Evolutionary conservation across 2,329 filamentous ascomycete genomes (phyloP).

Genomic region (Cordyceps cateniannulata): DNA sequence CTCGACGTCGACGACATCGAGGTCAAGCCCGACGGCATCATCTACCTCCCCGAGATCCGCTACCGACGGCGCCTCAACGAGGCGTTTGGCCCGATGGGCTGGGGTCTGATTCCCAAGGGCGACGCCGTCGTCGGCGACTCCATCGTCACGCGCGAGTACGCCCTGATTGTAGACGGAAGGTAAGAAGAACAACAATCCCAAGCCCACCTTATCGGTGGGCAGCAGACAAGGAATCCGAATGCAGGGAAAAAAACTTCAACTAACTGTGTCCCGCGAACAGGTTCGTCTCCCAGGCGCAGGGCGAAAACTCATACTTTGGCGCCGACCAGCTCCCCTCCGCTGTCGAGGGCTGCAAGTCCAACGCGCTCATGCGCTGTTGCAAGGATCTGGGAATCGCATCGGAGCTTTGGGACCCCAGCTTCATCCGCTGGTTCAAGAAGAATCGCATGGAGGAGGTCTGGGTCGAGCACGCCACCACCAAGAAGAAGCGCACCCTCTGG

Average conservation of each 20-base stretch:
- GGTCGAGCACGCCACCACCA: conserved; percentile 80
- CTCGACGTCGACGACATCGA: conserved; percentile 74
- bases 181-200: conserved; percentile 39
- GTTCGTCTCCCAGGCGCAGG: conserved; percentile 84
- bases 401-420: conserved; percentile 94
- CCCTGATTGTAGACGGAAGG: conserved; percentile 81
- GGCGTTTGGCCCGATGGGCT: conserved; percentile 91
- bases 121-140: conserved; percentile 80
- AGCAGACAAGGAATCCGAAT: neutral
- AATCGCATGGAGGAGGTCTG: conserved; percentile 71
- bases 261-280: conserved; percentile 38
- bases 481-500: conserved; percentile 87
- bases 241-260: neutral
- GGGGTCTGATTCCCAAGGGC: conserved; percentile 85
- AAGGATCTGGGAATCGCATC: conserved; percentile 94
- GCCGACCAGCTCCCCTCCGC: conserved; percentile 88
- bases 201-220: too few relatives aligned
- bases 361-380: conserved; percentile 95
- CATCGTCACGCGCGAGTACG: conserved; percentile 83
- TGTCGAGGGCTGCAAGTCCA: conserved; percentile 95
- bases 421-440: conserved; percentile 75
- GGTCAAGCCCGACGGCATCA: conserved; percentile 93
- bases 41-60: conserved; percentile 97
- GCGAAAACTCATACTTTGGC: conserved; percentile 90
- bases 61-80: conserved; percentile 85